Conservation (phyloP, 176 grass and related monocot species). For the Canna indica region DNA sequence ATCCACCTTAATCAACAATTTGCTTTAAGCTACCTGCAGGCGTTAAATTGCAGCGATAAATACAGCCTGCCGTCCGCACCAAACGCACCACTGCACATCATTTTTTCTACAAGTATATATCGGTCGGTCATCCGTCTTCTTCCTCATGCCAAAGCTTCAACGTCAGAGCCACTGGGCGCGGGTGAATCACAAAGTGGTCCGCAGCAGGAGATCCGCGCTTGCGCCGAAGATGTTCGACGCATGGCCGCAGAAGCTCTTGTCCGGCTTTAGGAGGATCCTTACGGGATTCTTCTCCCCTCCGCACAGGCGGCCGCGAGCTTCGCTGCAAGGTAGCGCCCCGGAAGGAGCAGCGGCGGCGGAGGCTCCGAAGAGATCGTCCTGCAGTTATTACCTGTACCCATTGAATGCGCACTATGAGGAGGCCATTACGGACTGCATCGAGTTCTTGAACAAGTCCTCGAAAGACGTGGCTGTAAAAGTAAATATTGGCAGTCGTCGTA, state of each 20-base stretch:
- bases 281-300: neutral
- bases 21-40: neutral
- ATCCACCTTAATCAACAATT: neutral
- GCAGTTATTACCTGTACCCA: conserved; percentile 55
- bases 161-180: neutral
- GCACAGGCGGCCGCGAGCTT: conserved; percentile 30
- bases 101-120: neutral
- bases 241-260: neutral
- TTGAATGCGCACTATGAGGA: conserved; percentile 69
- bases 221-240: neutral
- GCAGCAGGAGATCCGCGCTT: neutral
- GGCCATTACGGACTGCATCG: conserved; percentile 83
- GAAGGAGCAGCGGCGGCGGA: conserved; percentile 8
- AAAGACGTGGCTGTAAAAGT: conserved; percentile 12
- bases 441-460: conserved; percentile 71
- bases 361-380: conserved; percentile 22
- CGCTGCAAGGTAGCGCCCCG: conserved; percentile 15
- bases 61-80: no score
- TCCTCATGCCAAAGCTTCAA: conserved; percentile 2
- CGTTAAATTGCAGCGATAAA: neutral
- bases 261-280: conserved; percentile 1
- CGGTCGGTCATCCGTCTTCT: neutral
- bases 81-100: no score
- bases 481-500: neutral
- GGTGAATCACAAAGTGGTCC: neutral